Base-by-base conservation (phyloP, 345 rosid genomes). In the Noccaea bulbosa region DNA sequence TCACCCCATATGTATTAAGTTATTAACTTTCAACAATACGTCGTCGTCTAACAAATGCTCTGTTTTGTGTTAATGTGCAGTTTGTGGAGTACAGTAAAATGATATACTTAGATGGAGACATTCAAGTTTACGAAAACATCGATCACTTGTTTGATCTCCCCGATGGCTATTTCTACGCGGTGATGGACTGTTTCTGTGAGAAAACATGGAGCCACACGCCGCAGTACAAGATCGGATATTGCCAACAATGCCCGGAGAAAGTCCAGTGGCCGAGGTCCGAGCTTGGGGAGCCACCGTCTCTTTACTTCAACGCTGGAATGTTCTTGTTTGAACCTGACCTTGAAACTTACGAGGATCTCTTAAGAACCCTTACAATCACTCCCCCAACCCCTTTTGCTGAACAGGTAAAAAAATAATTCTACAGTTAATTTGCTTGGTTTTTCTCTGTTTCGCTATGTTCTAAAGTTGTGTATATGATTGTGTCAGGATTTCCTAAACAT, bases 291-390 rank as follows among this genome's bases (percentile, higher is more conserved):
- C 84, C 81, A 0, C 96, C 98, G 4, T 67, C 92, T 8, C 87
- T 85, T n/a, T 94, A 91, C 77, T 91, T 94, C 83, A 88, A 94
- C 69, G 98, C 97, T 0, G 98, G 97, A 46, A 94, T 91, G 99
- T 84, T 89, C 48, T 62, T 94, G 49, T 88, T 64, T 41, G 89
- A 91, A 74, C 99, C 99, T 0, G 72, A 77, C 24, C 80, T 84
- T 0, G 38, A 24, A 1, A 84, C 91, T 4, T 91, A 86, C 47
- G 34, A 72, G 9, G 70, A 83, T 63, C 80, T 92, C 11, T 45
- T 88, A 14, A 69, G 44, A 7, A 74, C 88, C 0, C 72, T 91
- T 55, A 57, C 77, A 32, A 11, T 83, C 57, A 89, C 87, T 37
- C 67, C 84, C 30, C 86, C 97, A 0, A 86, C 97, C 27, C 71